Conservation (phyloP, 1,284 basidiomycete species). For the Testicularia cyperi region DNA sequence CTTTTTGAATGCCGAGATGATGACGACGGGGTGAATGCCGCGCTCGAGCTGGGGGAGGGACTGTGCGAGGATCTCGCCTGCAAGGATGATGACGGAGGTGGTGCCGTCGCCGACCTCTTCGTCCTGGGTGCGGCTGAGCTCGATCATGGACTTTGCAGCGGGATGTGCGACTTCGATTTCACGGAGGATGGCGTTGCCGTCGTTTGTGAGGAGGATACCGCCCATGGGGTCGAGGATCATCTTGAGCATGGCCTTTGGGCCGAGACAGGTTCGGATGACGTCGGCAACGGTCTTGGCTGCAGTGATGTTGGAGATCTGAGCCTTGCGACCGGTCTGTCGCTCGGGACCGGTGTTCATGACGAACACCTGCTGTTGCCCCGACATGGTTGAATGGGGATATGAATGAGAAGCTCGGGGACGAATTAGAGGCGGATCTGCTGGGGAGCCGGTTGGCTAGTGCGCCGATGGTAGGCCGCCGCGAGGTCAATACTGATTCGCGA, state of each 20-base stretch:
- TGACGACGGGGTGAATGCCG: constrained; percentile 96
- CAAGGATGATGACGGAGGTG: constrained; percentile 94
- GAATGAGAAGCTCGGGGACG: neutral
- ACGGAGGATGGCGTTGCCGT: constrained; percentile 93
- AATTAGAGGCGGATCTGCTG: too few species aligned
- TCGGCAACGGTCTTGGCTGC: constrained; percentile 98
- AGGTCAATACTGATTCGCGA: too few species aligned
- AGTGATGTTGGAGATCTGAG: constrained; percentile 94
- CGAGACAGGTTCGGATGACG: constrained; percentile 96
- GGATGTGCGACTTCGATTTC: constrained; percentile 98
- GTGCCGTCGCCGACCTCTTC: constrained; percentile 99
- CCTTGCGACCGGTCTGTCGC: constrained; percentile 88
- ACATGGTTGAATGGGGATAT: constrained; percentile 30
- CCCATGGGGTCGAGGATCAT: constrained; percentile 82
- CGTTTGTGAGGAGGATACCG: constrained; percentile 73
- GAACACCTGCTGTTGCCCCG: constrained; percentile 58
- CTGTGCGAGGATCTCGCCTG: constrained; percentile 97
- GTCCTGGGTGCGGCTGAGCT: constrained; percentile 93
- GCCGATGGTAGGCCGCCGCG: too few species aligned
- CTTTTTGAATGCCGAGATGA: constrained; percentile 96
- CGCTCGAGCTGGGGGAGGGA: constrained; percentile 88
- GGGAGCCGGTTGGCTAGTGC: too few species aligned
- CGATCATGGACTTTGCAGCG: constrained; percentile 99
- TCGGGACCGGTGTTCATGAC: constrained; percentile 77
- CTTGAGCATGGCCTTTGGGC: constrained; percentile 97